Conservation (phyloP, 179 eudicot genomes). For the Silene vulgaris region DNA sequence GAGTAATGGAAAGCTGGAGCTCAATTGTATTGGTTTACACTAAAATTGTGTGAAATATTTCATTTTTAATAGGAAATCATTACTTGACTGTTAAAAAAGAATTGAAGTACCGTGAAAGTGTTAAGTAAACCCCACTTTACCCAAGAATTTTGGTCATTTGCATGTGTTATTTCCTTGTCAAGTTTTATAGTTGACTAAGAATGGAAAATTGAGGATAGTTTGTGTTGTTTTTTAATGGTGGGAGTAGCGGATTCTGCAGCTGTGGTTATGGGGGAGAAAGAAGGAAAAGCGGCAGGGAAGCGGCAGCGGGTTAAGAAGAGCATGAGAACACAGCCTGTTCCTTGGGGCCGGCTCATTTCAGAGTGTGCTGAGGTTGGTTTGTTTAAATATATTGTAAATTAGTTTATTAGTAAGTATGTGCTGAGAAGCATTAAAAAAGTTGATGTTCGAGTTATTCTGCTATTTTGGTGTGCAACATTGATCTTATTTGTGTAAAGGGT, state of each 20-base stretch:
- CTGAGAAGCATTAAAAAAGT: not conserved
- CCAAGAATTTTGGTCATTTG: not conserved
- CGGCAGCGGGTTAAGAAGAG: constrained; percentile 44
- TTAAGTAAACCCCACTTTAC: not conserved
- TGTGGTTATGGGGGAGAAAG: constrained; percentile 36
- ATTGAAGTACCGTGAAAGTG: not conserved
- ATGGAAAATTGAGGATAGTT: not conserved
- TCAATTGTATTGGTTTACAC: not conserved
- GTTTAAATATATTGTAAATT: not conserved
- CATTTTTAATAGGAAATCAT: not conserved
- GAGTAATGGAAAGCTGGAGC: too few species aligned
- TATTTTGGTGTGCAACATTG: not conserved
- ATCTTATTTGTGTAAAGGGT: not conserved
- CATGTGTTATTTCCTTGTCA: not conserved
- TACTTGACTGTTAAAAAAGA: not conserved
- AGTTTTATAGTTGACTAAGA: not conserved
- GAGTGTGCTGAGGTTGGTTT: constrained; percentile 64
- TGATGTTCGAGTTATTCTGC: constrained; percentile 1
- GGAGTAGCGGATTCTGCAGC: constrained; percentile 32
- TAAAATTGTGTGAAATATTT: not conserved
- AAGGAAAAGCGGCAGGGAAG: constrained; percentile 38
- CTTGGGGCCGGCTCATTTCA: constrained; percentile 88
- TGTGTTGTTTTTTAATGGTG: constrained; percentile 6
- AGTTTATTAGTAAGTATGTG: not conserved
- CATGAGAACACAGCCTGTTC: constrained; percentile 33